Evolutionary conservation across 257 asterid species (phyloP), one percentile per base, ranked within the genome.

Genomic region (Solanum acaule): DNA sequence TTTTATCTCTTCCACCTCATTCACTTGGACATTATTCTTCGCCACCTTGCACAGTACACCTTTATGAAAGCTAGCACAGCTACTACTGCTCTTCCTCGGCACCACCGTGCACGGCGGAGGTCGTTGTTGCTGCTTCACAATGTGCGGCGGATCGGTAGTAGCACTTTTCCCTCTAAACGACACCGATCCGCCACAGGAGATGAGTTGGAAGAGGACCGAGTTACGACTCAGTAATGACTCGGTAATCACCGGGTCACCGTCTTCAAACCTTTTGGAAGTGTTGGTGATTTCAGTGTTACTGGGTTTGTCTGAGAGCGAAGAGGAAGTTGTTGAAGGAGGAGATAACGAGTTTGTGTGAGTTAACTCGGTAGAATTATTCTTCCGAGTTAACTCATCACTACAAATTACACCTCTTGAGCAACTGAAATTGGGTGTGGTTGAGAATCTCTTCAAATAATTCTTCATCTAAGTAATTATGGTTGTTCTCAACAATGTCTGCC

Each of bases 161-260:
- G 37, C 73, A 7, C 38, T 83, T 6, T 87, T 87, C 88, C 93
- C 93, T 49, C 95, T 90, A 84, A 94, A 96, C 23, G 98, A 91
- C 68, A 90, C 85, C 0, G 97, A 93, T 13, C 99, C 96, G 2
- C 99, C 99, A 63, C 99, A 96, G 0, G 98, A 94, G 27, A 96
- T 94, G 89, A 96, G 93, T 88, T 91, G 96, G 52, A 95, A 91
- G 25, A 96, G 91, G 89, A 95, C 89, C 6, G 99, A 96, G 84
- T 92, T 95, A 31, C 96, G 91, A 86, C 93, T 90, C 84, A 94
- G 70, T 86, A 94, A 8, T 10, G 98, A 94, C 90, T 92, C 98
- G 13, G 70, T 89, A 11, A 59, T 88, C 4, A 89, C 91, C 1
- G 92, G 90, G 40, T 92, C 97, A 4, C 94, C 96, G 23, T 93